Evolutionary conservation across 176 grass and related monocot genomes (phyloP), one percentile per base, ranked within the genome.

Genomic region (Cenchrus fungigraminus): DNA sequence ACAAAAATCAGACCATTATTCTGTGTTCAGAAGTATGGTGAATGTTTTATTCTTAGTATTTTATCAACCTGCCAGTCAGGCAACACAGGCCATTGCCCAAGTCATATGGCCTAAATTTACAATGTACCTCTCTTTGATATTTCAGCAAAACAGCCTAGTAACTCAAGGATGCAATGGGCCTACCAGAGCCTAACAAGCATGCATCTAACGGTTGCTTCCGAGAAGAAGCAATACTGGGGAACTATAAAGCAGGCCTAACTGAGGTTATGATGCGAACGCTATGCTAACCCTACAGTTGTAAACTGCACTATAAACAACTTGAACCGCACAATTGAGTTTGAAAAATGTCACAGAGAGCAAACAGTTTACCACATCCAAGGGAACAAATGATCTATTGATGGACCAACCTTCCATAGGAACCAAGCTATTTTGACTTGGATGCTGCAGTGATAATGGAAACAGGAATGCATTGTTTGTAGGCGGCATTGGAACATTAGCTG

Each of bases 391-490:
- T 46, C 40, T n/a, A 70, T 70, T 46, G 67, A 70, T 69, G 82
- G 25, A 71, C 74, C 45, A 65, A 97, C 95, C 95, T 94, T 87
- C 78, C 46, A 53, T 76, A 17, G 63, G 6, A 87, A 89, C 22
- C 32, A 74, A 54, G 84, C 46, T 80, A 71, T 87, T 88, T 72
- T 82, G 80, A 65, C 74, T 71, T 63, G 87, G 67, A 72, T 88
- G 82, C 76, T 84, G 86, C 78, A 81, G 87, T 60, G 67, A 58
- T 49, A 75, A 77, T 73, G 86, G 83, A 74, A 82, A 91, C 29
- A 74, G 45, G 45, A 77, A 12, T 61, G 85, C 50, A 31, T 86
- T 90, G 74, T 81, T 75, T 71, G 88, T 66, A 53, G 66, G 85
- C 59, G 53, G 45, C 68, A 88, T 89, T 61, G 87, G 86, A 67